These are phyloP conservation scores for Basidiobolus meristosporus DNA, from an alignment of 371 early-diverging fungal species.

Conservation along the genomic window DNA sequence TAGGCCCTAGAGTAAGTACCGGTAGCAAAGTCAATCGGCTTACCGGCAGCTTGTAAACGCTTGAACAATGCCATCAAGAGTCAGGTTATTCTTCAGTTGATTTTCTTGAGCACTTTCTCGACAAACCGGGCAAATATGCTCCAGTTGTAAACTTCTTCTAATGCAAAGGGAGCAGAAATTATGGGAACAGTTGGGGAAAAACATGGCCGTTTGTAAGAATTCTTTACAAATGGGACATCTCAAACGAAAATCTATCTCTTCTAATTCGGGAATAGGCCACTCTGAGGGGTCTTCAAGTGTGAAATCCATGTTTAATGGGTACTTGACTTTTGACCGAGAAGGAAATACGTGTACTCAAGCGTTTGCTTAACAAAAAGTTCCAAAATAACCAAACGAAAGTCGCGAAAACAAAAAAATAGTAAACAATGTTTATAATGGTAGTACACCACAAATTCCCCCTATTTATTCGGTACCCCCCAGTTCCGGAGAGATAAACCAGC, in stretches of 20 bases:
- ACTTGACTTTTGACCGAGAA: too few species aligned
- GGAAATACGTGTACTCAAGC: too few species aligned
- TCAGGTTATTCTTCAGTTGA: slow-evolving; percentile 16
- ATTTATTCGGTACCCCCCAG: too few species aligned
- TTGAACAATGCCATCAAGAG: slow-evolving; percentile 18
- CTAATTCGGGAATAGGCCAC: slow-evolving; percentile 20
- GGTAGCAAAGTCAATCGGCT: slow-evolving; percentile 1
- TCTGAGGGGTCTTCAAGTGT: slow-evolving; percentile 28
- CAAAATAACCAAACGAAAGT: too few species aligned
- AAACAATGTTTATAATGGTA: too few species aligned
- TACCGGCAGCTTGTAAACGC: slow-evolving; percentile 9
- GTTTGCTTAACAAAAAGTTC: too few species aligned
- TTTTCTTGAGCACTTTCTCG: slow-evolving; percentile 12
- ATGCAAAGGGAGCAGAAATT: slow-evolving; percentile 46
- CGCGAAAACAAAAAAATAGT: too few species aligned
- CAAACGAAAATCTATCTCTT: slow-evolving; percentile 28
- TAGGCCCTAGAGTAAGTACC: background rate
- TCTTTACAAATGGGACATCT: slow-evolving; percentile 52
- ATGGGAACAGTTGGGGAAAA: slow-evolving; percentile 26
- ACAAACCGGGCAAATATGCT: slow-evolving; percentile 31
- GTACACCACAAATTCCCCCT: too few species aligned
- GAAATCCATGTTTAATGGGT: too few species aligned
- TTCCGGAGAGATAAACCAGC: too few species aligned
- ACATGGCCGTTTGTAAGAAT: slow-evolving; percentile 25
- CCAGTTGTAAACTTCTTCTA: slow-evolving; percentile 24